Conservation (phyloP, 1,284 basidiomycete species). For the Naganishia cerealis region DNA sequence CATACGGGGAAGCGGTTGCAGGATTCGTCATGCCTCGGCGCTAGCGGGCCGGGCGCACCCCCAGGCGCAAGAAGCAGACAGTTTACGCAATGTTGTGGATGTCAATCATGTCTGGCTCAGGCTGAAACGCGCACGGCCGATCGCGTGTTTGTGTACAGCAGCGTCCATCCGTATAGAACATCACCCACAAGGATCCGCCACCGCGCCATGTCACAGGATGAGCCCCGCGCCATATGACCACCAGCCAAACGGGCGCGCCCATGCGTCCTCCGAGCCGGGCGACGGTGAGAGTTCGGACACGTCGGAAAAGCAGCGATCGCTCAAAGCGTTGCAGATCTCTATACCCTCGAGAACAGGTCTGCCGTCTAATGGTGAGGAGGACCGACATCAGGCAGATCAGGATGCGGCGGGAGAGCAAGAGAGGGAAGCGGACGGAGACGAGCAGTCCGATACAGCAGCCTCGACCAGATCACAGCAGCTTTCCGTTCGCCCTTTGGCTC, state of each 20-base stretch:
- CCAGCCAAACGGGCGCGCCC: not conserved
- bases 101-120: not conserved
- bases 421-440: not conserved
- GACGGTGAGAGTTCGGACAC: not conserved
- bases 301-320: not conserved
- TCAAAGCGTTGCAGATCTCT: not conserved
- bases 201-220: conserved; percentile 1
- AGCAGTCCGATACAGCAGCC: not conserved
- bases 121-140: not conserved
- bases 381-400: not conserved
- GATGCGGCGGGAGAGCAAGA: not conserved
- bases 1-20: not conserved
- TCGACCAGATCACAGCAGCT: not conserved
- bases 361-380: not conserved
- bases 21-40: conserved; percentile 6
- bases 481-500: not conserved
- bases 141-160: not conserved
- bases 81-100: conserved; percentile 5
- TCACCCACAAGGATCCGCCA: not conserved
- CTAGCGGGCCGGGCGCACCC: not conserved
- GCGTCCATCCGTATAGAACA: not conserved
- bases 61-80: not conserved
- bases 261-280: not conserved
- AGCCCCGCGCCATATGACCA: not conserved
- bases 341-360: not conserved